Base-by-base conservation (phyloP, 179 eudicot species). In the Spinacia oleracea region DNA sequence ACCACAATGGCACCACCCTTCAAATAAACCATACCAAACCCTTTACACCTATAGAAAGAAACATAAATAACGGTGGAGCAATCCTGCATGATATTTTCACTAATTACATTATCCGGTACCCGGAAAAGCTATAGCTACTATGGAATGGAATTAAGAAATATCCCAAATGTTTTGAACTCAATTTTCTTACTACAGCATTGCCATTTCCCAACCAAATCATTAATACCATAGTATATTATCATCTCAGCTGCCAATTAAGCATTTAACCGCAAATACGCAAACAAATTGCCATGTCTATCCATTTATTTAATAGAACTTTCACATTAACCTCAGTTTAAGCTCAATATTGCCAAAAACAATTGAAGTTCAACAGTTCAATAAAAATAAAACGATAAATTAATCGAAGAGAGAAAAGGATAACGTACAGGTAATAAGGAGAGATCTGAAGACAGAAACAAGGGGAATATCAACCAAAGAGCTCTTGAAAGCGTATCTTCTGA, bases 401-500 rank as follows among this genome's bases (percentile, higher is more conserved):
- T 9, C 8, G 51, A 55, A 53, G 40, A 18, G 10, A 34, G 40
- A 58, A 38, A 14, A 67, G 43, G 9, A 48, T 32, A 20, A 60
- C 90, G 48, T 89, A 92, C 98, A 89, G 34, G 89, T 83, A 66
- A 94, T 90, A 16, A 94, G 74, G 82, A 94, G 87, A 77, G 98
- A 94, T 90, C 98, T 90, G 89, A 94, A 60, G 21, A 91, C 77
- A 6, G 98, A 94, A 78, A 94, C 91, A 29, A 93, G 81, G 38
- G 97, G 98, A 76, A 94, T 89, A 85, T 94, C 97, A 78, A 86
- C 80, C 84, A 94, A 87, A 16, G 98, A 94, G 80, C 83, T 87
- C 81, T 79, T 89, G 80, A 94, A 94, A 23, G 84, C 78, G 81
- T 94, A 94, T 85, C 97, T 85, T 25, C 73, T 68, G 60, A 91